Percentiles rank a stretch among this genome's conserved stretches.
phyloP scores from a whole-genome alignment of 2,329 filamentous ascomycete genomes.

The Colletotrichum sp. region DNA sequence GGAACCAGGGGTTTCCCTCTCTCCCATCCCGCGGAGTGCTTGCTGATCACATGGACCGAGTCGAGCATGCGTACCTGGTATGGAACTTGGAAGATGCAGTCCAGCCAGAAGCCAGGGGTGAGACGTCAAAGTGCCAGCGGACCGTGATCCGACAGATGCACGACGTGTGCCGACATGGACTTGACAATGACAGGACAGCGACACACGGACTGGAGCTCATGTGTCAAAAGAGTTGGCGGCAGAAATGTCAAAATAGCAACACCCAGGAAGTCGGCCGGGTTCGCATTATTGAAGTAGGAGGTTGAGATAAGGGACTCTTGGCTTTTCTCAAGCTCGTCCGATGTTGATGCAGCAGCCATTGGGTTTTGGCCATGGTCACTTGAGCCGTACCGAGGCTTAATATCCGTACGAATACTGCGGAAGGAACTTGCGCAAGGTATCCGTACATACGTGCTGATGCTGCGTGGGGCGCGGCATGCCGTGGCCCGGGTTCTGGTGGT shows the following conservation, averaged over 20 bases:
- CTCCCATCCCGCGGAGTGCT: neutral
- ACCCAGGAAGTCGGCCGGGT: neutral
- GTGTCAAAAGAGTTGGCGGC: neutral
- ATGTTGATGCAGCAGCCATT: neutral
- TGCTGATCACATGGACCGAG: neutral
- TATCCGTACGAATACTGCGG: neutral
- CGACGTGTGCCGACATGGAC: neutral
- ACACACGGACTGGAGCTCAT: neutral
- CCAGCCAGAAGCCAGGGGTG: neutral
- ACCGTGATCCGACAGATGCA: neutral
- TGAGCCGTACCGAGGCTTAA: neutral
- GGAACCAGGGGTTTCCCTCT: neutral
- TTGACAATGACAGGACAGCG: neutral
- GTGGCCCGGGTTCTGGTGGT: neutral
- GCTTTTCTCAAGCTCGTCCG: slow-evolving; percentile 7
- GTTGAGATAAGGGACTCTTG: neutral
- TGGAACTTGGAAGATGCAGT: neutral
- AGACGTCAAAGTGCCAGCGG: neutral
- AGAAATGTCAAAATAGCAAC: neutral
- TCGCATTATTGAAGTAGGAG: neutral
- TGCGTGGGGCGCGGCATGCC: neutral
- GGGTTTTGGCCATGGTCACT: neutral
- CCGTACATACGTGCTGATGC: no score
- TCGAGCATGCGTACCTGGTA: neutral
- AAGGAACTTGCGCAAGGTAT: no score